Evolutionary conservation across 2,329 filamentous ascomycete genomes (phyloP).

Genomic region (Simplicillium sp.): DNA sequence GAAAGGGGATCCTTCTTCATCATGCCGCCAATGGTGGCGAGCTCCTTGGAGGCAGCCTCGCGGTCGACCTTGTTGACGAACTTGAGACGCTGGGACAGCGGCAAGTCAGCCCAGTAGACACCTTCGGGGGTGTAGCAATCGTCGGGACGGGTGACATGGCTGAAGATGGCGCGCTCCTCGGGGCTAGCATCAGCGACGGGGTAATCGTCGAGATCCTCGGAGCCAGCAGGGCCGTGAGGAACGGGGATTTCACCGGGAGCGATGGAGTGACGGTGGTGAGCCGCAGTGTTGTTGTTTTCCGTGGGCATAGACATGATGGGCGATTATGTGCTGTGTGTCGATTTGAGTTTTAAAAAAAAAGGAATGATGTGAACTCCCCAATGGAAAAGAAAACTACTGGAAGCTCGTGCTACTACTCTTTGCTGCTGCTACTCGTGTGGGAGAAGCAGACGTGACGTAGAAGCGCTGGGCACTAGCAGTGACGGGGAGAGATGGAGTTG

Average conservation of each 20-base stretch:
- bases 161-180: slow-evolving; percentile 56
- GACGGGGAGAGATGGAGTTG: slow-evolving; percentile 3
- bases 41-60: slow-evolving; percentile 60
- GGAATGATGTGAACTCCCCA: too few species aligned
- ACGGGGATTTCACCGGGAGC: slow-evolving; percentile 44
- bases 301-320: slow-evolving; percentile 2
- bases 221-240: slow-evolving; percentile 37
- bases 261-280: slow-evolving; percentile 23
- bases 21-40: slow-evolving; percentile 61
- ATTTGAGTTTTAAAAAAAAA: too few species aligned
- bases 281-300: slow-evolving; percentile 8
- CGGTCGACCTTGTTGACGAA: slow-evolving; percentile 71
- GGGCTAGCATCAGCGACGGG: slow-evolving; percentile 27
- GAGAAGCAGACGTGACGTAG: too few species aligned
- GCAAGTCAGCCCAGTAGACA: slow-evolving; percentile 88
- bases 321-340: not conserved
- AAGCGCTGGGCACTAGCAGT: not conserved
- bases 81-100: slow-evolving; percentile 54
- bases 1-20: slow-evolving; percentile 78
- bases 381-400: too few species aligned
- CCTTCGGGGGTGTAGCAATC: slow-evolving; percentile 79
- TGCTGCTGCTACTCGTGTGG: too few species aligned
- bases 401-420: too few species aligned
- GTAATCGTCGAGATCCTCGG: slow-evolving; percentile 38
- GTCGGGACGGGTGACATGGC: slow-evolving; percentile 74